Evolutionary conservation across 345 rosid genomes (phyloP).

Genomic region (Eucalyptus pumila): DNA sequence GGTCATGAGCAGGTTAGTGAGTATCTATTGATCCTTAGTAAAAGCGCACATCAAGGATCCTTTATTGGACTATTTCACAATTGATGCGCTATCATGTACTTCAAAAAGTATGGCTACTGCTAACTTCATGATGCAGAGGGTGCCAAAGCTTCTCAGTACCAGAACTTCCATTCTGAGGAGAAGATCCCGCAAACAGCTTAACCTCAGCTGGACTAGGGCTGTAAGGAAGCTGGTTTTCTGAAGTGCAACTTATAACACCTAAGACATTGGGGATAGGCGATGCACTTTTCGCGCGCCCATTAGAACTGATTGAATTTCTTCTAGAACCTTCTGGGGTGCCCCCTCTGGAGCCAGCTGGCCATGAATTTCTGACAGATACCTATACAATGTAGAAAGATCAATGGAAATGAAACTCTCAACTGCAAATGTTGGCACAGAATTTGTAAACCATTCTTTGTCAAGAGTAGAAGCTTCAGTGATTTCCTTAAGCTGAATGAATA

Average conservation of each 20-base stretch:
- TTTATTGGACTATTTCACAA: background rate
- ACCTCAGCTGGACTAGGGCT: conserved; percentile 24
- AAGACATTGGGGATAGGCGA: conserved; percentile 20
- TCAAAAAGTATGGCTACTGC: background rate
- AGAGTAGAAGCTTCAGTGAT: background rate
- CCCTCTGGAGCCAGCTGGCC: conserved; percentile 27
- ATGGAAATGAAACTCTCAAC: background rate
- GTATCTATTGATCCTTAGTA: background rate
- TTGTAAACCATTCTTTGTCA: background rate
- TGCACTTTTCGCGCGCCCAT: conserved; percentile 30
- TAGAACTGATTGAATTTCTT: conserved; percentile 44
- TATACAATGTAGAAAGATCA: conserved; percentile 1
- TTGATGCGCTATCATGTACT: background rate
- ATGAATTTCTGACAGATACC: conserved; percentile 32
- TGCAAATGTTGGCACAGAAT: background rate
- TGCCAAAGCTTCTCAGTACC: conserved; percentile 5
- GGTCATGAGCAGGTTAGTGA: background rate
- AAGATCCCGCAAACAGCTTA: conserved; percentile 39
- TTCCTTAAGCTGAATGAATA: background rate
- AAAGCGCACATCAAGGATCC: background rate
- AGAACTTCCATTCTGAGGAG: conserved; percentile 14
- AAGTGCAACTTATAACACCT: conserved; percentile 9
- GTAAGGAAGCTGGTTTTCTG: conserved; percentile 10
- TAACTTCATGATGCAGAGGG: background rate
- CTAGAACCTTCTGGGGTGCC: conserved; percentile 31